Evolutionary conservation across 2,329 filamentous ascomycete genomes (phyloP), one percentile per base, ranked within the genome.

Genomic region (Fusarium sp.): DNA sequence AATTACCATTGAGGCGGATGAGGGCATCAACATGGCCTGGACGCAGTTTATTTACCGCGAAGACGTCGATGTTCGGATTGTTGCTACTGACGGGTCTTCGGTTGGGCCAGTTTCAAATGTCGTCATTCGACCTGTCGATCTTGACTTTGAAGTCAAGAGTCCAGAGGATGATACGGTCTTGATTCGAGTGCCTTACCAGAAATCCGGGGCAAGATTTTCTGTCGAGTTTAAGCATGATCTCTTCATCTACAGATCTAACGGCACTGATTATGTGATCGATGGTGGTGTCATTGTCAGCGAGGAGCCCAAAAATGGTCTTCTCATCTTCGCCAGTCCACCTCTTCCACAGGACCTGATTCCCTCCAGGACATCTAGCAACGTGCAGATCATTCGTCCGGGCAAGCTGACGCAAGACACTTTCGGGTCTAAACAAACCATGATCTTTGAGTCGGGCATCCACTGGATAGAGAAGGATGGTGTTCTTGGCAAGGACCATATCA

Each of bases 101-200:
- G n/a, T 57, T 48, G 54, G 39, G 1, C 24, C 54, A n/a, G 54
- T 2, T 18, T 57, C 54, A 4, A 57, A 48, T 1, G 30, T 57
- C 4, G 2, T 57, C 5, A 57, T 57, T 3, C 54, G 54, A 0
- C 54, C 54, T 6, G 6, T 16, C 0, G 54, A 57, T 15, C 54
- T 57, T 28, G 39, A 6, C 0, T 47, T 57, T 15, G 9, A 0
- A n/a, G 30, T 35, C 0, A 5, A 22, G 2, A 35, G 14, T 2
- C 20, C 11, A 7, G 18, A 35, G 10, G 1, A 44, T 28, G 2
- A 57, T 1, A n/a, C 24, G 1, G 14, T 57, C 6, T 11, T 57
- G 24, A 35, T 57, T 22, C 30, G 54, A 1, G 39, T 48, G 0
- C 54, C 39, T 14, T 48, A 8, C 11, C 18, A 28, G 3, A 33